Evolutionary conservation across 371 early-diverging fungal species (phyloP).

Genomic region (Saksenaea vasiformis): DNA sequence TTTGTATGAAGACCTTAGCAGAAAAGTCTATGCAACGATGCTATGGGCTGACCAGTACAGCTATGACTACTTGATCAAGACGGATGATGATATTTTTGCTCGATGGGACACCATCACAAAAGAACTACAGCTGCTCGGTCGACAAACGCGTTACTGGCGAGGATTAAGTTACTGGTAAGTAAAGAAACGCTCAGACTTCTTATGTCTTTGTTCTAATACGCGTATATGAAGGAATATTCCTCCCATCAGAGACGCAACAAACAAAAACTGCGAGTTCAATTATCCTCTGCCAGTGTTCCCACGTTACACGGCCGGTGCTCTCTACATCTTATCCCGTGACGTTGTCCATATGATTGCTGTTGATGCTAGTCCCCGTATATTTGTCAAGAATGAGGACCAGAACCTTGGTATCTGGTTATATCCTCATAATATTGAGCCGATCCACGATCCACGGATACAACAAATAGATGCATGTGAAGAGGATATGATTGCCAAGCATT

Average conservation of each 20-base stretch:
- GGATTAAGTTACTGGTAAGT: constrained; percentile 64
- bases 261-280: constrained; percentile 49
- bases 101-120: constrained; percentile 62
- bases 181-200: too few species aligned
- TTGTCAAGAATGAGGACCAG: constrained; percentile 61
- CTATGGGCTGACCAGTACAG: constrained; percentile 57
- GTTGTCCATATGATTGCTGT: constrained; percentile 56
- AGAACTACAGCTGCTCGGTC: constrained; percentile 55
- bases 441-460: constrained; percentile 60
- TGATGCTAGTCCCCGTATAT: constrained; percentile 53
- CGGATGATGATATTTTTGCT: constrained; percentile 69
- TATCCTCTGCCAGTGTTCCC: constrained; percentile 54
- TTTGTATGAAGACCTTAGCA: constrained; percentile 49
- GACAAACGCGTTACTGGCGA: constrained; percentile 60
- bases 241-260: constrained; percentile 40
- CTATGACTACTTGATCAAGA: constrained; percentile 66
- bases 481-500: constrained; percentile 64
- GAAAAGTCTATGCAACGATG: constrained; percentile 55
- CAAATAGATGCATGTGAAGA: constrained; percentile 67
- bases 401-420: constrained; percentile 64
- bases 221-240: constrained; percentile 41
- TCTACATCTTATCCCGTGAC: constrained; percentile 60
- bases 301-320: constrained; percentile 61
- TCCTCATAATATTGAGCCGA: constrained; percentile 58
- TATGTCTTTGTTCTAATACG: too few species aligned